A percentile compares a stretch with the other conserved stretches of the same genome.
phyloP scores from a whole-genome alignment of 2,329 filamentous ascomycete genomes.

The Penicillium sp. region DNA sequence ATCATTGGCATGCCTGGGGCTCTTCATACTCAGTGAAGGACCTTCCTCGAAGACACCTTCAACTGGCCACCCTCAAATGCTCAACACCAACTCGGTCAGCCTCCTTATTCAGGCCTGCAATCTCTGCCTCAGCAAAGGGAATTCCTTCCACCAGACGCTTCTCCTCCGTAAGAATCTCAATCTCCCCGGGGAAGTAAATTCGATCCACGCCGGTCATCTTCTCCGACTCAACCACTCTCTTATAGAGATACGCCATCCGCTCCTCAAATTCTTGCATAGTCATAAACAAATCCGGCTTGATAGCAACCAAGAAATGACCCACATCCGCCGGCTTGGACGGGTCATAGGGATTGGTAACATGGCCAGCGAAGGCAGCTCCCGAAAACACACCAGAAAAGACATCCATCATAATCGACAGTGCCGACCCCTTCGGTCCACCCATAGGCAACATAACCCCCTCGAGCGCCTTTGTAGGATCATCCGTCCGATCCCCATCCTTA shows the following conservation, averaged over 20 bases:
- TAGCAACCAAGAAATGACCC: constrained; percentile 73
- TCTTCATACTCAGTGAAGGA: no score
- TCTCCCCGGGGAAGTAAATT: constrained; percentile 65
- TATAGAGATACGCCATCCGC: constrained; percentile 64
- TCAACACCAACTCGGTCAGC: constrained; percentile 28
- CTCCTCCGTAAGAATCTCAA: constrained; percentile 58
- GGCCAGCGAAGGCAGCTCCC: constrained; percentile 77
- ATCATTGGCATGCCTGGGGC: background rate
- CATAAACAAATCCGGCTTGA: constrained; percentile 79
- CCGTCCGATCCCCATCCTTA: constrained; percentile 69
- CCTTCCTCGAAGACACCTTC: no score
- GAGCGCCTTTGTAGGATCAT: constrained; percentile 73
- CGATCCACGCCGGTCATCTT: constrained; percentile 60
- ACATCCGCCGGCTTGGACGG: constrained; percentile 71
- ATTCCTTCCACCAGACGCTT: constrained; percentile 39
- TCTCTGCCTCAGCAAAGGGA: constrained; percentile 30
- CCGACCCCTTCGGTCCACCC: constrained; percentile 83
- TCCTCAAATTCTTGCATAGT: constrained; percentile 70
- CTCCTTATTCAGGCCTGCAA: constrained; percentile 31
- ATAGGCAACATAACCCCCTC: constrained; percentile 84
- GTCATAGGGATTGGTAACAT: constrained; percentile 79
- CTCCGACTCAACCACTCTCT: constrained; percentile 59
- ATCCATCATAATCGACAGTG: constrained; percentile 83
- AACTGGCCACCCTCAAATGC: constrained; percentile 23
- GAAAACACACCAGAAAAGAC: constrained; percentile 80